phyloP scores from a whole-genome alignment of 352 stramenopile species.

The Pythium diclinum region DNA sequence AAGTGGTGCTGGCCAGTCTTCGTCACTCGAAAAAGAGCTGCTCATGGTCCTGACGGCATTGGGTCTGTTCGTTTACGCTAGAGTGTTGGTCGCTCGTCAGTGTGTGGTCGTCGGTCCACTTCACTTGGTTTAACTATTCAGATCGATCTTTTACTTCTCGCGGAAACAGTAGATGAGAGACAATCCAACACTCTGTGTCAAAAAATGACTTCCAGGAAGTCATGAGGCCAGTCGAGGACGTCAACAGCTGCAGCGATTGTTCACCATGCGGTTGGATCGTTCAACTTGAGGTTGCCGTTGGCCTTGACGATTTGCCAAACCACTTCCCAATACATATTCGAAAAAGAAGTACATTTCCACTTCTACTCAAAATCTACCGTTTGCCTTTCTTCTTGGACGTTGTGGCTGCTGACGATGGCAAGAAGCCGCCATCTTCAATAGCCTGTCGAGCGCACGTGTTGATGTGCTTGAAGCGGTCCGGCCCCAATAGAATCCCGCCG shows the following conservation, averaged over 20 bases:
- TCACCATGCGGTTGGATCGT: neutral
- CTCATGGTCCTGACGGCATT: neutral
- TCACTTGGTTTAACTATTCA: conserved; percentile 16
- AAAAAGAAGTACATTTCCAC: neutral
- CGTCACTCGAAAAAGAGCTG: conserved; percentile 1
- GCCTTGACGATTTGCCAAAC: neutral
- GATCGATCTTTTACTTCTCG: neutral
- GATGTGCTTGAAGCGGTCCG: conserved; percentile 88
- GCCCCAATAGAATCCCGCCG: conserved; percentile 75
- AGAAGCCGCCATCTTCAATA: conserved; percentile 69
- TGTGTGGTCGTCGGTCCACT: conserved; percentile 2
- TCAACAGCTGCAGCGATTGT: no score
- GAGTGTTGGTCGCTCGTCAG: conserved; percentile 21
- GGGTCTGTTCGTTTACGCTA: neutral
- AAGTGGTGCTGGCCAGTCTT: neutral
- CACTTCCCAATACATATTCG: neutral
- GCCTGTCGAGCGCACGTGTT: conserved; percentile 65
- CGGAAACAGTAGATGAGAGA: neutral
- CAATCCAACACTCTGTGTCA: neutral
- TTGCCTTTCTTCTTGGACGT: conserved; percentile 51
- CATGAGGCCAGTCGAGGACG: conserved; percentile 2
- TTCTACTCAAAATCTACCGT: conserved; percentile 21
- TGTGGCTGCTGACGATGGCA: conserved; percentile 32
- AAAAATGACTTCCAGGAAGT: neutral
- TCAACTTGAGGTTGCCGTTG: neutral